Conservation (phyloP, 495 filamentous ascomycete species). For the Neurospora tetrasperma region DNA sequence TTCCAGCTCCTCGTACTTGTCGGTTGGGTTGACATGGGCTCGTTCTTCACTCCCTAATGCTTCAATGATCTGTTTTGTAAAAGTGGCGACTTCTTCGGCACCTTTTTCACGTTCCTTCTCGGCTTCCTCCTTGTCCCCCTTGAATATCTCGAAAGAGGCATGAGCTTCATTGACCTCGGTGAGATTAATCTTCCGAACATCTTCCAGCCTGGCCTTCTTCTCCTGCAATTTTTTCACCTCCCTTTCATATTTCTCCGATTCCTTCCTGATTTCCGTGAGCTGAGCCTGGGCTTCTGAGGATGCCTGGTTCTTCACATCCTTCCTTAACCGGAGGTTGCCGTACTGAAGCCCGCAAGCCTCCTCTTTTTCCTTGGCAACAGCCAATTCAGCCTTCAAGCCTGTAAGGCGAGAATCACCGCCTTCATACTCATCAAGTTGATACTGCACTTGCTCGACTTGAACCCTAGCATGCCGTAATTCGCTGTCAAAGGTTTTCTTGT, state of each 20-base stretch:
- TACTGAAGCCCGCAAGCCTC: constrained; percentile 35
- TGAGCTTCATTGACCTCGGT: constrained; percentile 57
- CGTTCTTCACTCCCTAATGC: not conserved
- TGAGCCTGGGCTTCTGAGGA: constrained; percentile 20
- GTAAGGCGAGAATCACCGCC: constrained; percentile 29
- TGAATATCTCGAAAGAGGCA: constrained; percentile 37
- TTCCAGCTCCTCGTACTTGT: constrained; percentile 53
- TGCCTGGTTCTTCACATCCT: constrained; percentile 26
- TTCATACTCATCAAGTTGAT: constrained; percentile 34
- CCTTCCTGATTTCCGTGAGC: constrained; percentile 13
- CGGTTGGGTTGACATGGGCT: constrained; percentile 34
- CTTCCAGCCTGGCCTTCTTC: constrained; percentile 35
- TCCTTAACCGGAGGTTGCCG: constrained; percentile 24
- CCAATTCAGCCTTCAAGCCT: constrained; percentile 23
- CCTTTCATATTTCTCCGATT: not conserved
- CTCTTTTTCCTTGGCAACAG: constrained; percentile 18
- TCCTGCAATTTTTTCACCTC: constrained; percentile 16
- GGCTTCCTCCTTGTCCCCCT: constrained; percentile 34
- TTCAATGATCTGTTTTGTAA: constrained; percentile 45
- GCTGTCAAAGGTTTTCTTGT: constrained; percentile 14
- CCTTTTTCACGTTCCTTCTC: constrained; percentile 39
- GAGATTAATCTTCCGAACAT: constrained; percentile 45
- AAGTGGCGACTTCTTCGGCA: constrained; percentile 38
- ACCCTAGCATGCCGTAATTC: constrained; percentile 16
- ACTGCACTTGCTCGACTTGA: constrained; percentile 17